phyloP scores from a whole-genome alignment of 768 basidiomycete species.

The Inosperma sp. region DNA sequence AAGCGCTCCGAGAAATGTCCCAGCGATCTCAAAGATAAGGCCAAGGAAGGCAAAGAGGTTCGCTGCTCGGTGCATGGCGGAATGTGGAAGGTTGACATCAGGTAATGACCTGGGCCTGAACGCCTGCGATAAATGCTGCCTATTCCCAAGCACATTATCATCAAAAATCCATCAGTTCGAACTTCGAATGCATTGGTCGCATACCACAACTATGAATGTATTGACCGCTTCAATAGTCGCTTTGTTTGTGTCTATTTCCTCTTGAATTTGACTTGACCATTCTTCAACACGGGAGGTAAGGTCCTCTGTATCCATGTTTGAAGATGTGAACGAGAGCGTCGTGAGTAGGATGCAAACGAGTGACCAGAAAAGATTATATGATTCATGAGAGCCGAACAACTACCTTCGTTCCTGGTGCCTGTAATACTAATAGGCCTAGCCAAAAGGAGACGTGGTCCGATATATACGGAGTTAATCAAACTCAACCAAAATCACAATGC shows the following conservation, averaged over 20 bases:
- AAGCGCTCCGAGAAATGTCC: not conserved
- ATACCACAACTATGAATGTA: not conserved
- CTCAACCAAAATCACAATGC: too few species aligned
- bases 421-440: too few species aligned
- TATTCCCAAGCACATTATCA: not conserved
- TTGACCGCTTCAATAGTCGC: not conserved
- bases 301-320: conserved; percentile 2
- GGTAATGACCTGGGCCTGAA: not conserved
- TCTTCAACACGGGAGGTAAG: not conserved
- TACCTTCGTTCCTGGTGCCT: too few species aligned
- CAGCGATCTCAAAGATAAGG: not conserved
- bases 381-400: too few species aligned
- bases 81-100: not conserved
- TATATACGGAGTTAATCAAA: too few species aligned
- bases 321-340: too few species aligned
- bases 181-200: not conserved
- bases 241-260: not conserved
- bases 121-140: not conserved
- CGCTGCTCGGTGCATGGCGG: not conserved
- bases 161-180: not conserved
- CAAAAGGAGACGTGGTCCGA: too few species aligned
- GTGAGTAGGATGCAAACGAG: too few species aligned
- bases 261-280: not conserved
- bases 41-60: not conserved
- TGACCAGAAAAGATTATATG: too few species aligned